Evolutionary conservation across 306 rosid species (phyloP).

Genomic region (Lablab purpureus): DNA sequence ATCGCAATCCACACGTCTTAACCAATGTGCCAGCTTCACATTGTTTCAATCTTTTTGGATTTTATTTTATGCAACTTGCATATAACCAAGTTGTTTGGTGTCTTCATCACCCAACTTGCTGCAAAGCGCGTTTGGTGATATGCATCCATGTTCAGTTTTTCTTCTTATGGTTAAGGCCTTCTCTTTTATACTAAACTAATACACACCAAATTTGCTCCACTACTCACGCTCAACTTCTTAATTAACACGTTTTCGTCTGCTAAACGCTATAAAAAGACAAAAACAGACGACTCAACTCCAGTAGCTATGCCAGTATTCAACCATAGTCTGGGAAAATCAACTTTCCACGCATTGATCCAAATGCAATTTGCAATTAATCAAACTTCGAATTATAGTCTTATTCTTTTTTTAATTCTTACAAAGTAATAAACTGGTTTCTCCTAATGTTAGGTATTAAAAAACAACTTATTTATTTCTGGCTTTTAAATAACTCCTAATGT

Average conservation of each 20-base stretch:
- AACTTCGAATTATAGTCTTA: neutral
- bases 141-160: neutral
- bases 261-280: neutral
- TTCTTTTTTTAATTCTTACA: neutral
- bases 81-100: neutral
- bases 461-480: neutral
- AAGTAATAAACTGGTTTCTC: conserved; percentile 4
- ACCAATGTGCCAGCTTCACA: neutral
- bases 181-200: neutral
- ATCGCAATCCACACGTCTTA: neutral
- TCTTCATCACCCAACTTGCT: neutral
- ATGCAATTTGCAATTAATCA: neutral
- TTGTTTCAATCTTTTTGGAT: neutral
- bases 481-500: neutral
- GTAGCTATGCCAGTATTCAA: conserved; percentile 12
- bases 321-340: conserved; percentile 3
- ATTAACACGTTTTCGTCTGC: neutral
- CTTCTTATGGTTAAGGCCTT: neutral
- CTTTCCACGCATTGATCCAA: neutral
- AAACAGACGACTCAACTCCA: conserved; percentile 2
- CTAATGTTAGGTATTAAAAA: neutral
- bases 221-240: neutral
- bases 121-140: conserved; percentile 7
- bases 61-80: conserved; percentile 30
- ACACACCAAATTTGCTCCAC: neutral